Conservation (phyloP, 495 filamentous ascomycete genomes). For the Talaromyces ruber region DNA sequence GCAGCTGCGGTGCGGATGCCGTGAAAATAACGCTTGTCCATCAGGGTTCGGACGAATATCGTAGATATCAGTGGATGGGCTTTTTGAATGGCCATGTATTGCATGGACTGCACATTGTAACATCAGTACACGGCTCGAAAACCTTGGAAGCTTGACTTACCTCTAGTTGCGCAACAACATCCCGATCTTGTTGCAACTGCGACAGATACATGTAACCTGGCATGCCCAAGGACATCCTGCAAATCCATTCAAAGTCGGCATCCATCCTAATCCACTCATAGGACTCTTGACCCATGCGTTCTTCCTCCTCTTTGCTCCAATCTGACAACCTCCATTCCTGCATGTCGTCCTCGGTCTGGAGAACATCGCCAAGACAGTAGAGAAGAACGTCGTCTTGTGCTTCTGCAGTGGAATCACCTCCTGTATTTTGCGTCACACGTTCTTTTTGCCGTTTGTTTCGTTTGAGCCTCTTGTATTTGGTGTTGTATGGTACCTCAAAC, state of each 20-base stretch:
- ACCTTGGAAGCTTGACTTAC: conserved; percentile 23
- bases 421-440: conserved; percentile 51
- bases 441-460: conserved; percentile 83
- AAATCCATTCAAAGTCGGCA: conserved; percentile 97
- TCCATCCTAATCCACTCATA: conserved; percentile 99
- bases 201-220: conserved; percentile 95
- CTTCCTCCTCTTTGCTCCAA: conserved; percentile 80
- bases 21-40: conserved; percentile 89
- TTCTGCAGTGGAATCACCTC: conserved; percentile 54
- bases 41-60: conserved; percentile 76
- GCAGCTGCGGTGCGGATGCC: conserved; percentile 81
- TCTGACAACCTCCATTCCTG: conserved; percentile 76
- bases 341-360: conserved; percentile 73
- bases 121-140: conserved; percentile 10
- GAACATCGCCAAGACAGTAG: conserved; percentile 87
- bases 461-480: conserved; percentile 97
- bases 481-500: conserved; percentile 96
- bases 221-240: conserved; percentile 68
- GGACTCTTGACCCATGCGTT: conserved; percentile 85
- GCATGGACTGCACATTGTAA: conserved; percentile 37
- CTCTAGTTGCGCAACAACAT: conserved; percentile 92
- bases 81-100: conserved; percentile 49
- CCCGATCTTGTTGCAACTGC: conserved; percentile 92
- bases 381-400: conserved; percentile 74
- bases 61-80: conserved; percentile 72